Evolutionary conservation across 345 rosid species (phyloP), one percentile per base, ranked within the genome.

Genomic region (Laguncularia racemosa): DNA sequence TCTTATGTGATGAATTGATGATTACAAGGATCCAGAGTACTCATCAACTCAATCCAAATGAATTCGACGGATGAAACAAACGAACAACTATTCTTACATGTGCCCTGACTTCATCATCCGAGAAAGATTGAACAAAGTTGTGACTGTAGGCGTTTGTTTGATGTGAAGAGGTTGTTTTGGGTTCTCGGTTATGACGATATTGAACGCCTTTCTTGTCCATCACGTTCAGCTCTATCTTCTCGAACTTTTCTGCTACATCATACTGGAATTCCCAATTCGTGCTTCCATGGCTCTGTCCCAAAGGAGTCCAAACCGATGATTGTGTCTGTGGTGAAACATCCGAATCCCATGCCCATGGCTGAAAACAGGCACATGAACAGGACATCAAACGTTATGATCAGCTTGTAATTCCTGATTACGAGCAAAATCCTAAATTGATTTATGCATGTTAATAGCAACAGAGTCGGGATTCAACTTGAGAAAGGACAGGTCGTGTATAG

Each of bases 71-170:
- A 51, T 52, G 20, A 20, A 12, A 13, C 12, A 56, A 16, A 20
- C 20, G 16, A 56, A 11, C 14, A 15, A 48, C n/a, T 23, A 52
- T 58, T 72, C 82, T 89, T 60, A 79, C 84, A 63, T 79, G 48
- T 21, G 80, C 78, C 72, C 78, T 66, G 60, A 81, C 79, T 83
- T 78, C 88, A 20, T 75, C 69, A 61, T 78, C 87, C 58, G 76
- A 81, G 4, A 83, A 67, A 50, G 83, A 77, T 73, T 79, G 86
- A 68, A 73, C 83, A 8, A 81, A 68, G 47, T 64, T 76, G 55
- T 77, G 73, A 17, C 57, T 70, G 26, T 52, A 20, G 56, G 38
- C 38, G 38, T 19, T 56, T n/a, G 62, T 66, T 11, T 57, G 60
- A 12, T 44, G 44, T 1, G 53, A 16, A 16, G 14, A 18, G 20